Evolutionary conservation across 768 basidiomycete species (phyloP).

Genomic region (Hygrocybe punicea): DNA sequence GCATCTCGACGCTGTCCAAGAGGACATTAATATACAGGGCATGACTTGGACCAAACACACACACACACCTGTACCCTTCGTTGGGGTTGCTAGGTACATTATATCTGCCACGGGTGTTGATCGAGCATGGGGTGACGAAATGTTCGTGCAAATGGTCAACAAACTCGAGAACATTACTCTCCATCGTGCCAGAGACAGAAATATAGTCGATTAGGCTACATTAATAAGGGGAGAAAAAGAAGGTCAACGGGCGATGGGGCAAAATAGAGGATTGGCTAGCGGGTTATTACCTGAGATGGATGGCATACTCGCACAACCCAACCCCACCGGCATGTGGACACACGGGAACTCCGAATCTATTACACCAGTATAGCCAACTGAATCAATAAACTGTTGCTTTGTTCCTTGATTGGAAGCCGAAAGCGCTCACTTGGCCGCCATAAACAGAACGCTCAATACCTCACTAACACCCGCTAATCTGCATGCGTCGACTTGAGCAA

Average conservation of each 20-base stretch:
- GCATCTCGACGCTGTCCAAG: slow-evolving; percentile 78
- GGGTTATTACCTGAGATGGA: slow-evolving; percentile 59
- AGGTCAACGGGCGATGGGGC: background rate
- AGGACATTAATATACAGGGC: background rate
- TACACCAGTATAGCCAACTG: too few relatives aligned
- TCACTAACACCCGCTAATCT: slow-evolving; percentile 91
- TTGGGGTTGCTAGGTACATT: slow-evolving; percentile 73
- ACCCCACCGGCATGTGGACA: slow-evolving; percentile 96
- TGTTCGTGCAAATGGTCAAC: slow-evolving; percentile 93
- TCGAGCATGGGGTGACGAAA: slow-evolving; percentile 83
- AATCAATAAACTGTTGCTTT: too few relatives aligned
- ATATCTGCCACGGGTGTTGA: slow-evolving; percentile 81
- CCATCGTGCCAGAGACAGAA: slow-evolving; percentile 85
- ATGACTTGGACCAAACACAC: background rate
- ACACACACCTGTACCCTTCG: slow-evolving; percentile 72
- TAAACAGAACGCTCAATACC: slow-evolving; percentile 83
- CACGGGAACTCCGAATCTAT: slow-evolving; percentile 76
- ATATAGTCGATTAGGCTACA: slow-evolving; percentile 88
- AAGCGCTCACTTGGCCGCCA: slow-evolving; percentile 78
- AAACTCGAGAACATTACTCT: slow-evolving; percentile 89
- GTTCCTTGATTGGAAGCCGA: too few relatives aligned
- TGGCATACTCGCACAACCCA: slow-evolving; percentile 88
- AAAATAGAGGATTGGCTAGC: background rate
- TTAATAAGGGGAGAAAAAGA: too few relatives aligned
- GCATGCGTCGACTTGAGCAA: slow-evolving; percentile 93